Conservation (phyloP, 768 basidiomycete genomes). For the Tricholoma sp. region DNA sequence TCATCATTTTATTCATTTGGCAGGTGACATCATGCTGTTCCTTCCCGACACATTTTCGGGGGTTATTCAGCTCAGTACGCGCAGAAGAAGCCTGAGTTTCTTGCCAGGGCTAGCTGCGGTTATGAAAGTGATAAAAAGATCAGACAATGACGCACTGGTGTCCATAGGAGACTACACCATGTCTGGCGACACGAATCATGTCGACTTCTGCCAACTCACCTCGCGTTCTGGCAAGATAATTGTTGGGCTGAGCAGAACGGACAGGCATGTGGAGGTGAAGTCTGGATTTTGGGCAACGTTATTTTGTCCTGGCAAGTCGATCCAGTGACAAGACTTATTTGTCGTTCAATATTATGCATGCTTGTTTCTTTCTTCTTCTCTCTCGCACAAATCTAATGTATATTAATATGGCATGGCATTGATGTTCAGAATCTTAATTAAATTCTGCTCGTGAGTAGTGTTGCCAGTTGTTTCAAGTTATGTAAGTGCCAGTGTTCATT, state of each 20-base stretch:
- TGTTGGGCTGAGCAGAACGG: conserved; percentile 39
- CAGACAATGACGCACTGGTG: conserved; percentile 32
- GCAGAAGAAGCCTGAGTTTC: conserved; percentile 19
- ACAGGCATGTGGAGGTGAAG: conserved; percentile 24
- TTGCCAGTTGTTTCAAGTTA: too few species aligned
- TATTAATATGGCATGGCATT: not conserved
- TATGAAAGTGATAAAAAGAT: conserved; percentile 23
- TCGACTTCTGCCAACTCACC: conserved; percentile 36
- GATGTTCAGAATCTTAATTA: not conserved
- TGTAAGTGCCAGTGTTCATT: too few species aligned
- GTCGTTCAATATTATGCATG: too few species aligned
- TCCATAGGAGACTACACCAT: conserved; percentile 26
- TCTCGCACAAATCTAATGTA: not conserved
- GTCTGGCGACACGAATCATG: conserved; percentile 13
- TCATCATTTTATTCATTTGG: not conserved
- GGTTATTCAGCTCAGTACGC: conserved; percentile 23
- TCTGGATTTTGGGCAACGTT: conserved; percentile 38
- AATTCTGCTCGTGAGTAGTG: not conserved
- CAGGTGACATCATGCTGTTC: conserved; percentile 23
- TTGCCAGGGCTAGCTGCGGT: conserved; percentile 23
- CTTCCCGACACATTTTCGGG: conserved; percentile 25
- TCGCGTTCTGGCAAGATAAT: conserved; percentile 34
- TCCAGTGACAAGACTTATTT: not conserved
- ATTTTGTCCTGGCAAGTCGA: not conserved
- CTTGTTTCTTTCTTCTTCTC: not conserved